A percentile compares a stretch with the other conserved stretches of the same genome.
Conservation (phyloP, 2,329 filamentous ascomycete species). For the Aureobasidium melanogenum region DNA sequence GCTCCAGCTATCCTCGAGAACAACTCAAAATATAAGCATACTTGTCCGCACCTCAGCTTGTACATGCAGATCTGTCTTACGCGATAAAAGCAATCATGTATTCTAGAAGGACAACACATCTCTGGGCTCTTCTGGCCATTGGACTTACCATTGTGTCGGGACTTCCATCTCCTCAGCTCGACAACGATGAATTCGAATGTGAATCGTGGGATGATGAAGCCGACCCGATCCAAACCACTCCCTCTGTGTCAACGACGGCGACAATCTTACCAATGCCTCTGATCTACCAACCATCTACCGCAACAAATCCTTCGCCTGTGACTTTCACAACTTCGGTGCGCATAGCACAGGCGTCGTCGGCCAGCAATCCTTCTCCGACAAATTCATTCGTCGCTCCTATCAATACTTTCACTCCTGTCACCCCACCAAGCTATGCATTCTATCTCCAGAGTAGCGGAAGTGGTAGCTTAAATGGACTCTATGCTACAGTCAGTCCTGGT, state of each 20-base stretch:
- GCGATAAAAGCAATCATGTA: not conserved
- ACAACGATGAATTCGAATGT: not conserved
- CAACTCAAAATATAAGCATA: slow-evolving; percentile 9
- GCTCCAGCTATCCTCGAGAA: not conserved
- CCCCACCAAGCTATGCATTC: not conserved
- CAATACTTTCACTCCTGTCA: not conserved
- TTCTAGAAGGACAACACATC: not conserved
- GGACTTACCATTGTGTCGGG: not conserved
- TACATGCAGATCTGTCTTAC: not conserved
- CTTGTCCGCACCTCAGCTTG: not conserved
- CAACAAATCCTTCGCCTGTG: not conserved
- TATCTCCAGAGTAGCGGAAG: not conserved
- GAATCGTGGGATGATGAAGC: not conserved
- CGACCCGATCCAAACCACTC: not conserved
- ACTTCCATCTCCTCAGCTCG: not conserved
- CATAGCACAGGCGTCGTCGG: not conserved
- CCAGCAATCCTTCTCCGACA: not conserved
- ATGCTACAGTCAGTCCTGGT: not conserved
- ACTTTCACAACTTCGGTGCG: not conserved
- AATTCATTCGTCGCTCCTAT: not conserved
- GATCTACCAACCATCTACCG: not conserved
- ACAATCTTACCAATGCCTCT: not conserved
- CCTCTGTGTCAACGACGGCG: not conserved
- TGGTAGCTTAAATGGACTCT: not conserved
- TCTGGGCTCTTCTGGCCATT: not conserved